Conservation (phyloP, 148 eudicot species). For the Amaranthus cruentus region DNA sequence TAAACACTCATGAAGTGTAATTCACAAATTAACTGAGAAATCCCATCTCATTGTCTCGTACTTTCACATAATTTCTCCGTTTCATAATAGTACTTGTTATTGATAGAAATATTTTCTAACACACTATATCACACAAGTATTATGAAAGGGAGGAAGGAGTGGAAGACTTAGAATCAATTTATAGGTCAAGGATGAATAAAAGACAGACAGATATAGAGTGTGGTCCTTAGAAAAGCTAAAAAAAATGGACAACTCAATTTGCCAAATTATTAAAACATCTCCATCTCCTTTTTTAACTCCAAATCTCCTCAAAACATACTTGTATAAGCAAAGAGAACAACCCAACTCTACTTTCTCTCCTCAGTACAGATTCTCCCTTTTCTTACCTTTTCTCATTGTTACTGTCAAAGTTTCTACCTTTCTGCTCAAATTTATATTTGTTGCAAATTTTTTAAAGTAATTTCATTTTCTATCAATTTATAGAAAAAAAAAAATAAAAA, state of each 20-base stretch:
- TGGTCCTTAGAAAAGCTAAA: background rate
- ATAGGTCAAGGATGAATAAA: no score
- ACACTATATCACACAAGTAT: no score
- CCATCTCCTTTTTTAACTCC: background rate
- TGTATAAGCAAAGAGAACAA: background rate
- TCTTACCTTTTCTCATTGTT: background rate
- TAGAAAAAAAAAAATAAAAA: background rate
- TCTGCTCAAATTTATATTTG: background rate
- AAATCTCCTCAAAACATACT: constrained; percentile 1
- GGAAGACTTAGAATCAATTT: no score
- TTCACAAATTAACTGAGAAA: no score
- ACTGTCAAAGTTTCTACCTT: constrained; percentile 11
- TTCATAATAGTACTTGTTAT: no score
- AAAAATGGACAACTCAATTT: background rate
- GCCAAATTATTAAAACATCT: background rate
- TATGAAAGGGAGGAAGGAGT: no score
- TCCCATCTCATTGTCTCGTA: no score
- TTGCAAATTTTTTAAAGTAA: background rate
- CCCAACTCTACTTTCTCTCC: constrained; percentile 1
- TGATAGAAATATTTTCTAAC: no score
- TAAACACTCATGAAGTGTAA: no score
- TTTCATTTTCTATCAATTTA: background rate
- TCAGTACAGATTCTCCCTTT: background rate
- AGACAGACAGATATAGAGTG: background rate
- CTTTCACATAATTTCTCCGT: no score